Evolutionary conservation across 495 filamentous ascomycete species (phyloP), one percentile per base, ranked within the genome.

Genomic region (Neurospora sp.): DNA sequence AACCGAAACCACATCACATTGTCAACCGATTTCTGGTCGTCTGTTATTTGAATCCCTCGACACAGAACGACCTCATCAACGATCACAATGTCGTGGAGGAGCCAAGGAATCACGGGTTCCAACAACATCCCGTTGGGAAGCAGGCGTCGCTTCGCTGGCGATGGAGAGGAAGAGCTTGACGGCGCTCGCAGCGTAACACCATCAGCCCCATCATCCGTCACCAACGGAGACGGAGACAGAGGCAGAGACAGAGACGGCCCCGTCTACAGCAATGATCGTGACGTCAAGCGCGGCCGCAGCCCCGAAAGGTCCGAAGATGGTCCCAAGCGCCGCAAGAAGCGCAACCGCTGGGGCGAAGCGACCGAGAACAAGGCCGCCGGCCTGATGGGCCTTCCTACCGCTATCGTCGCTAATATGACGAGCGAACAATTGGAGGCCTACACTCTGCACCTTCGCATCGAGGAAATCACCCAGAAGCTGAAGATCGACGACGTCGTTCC

Each of bases 381-480:
- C 74, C 87, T 99, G 72, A 98, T 99, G 94, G 96, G 96, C 74
- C 89, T 99, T 79, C 93, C 96, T 40, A 98, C 95, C 20, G 92
- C 94, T 81, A 98, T 99, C 84, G 92, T 93, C 81, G 93, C 93
- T 69, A 93, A 94, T 83, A 98, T 99, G 93, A 98, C 96, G 69
- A 94, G 89, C 81, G 96, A 99, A 84, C 96, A 99, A 84, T 89
- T 98, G 59, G 96, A 99, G 82, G 96, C 96, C 20, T 99, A 99
- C 79, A 93, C 93, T 20, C 84, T 97, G 72, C 94, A 99, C 81
- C 84, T 99, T 76, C 93, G 96, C 80, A 96, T 99, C 76, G 94
- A 98, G 82, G 96, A 99, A 84, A 99, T 99, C 78, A 98, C 93
- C 80, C 94, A 99, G 85, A 98, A 98, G 87, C 90, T 99, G 76